Conservation (phyloP, 345 rosid genomes). For the Limnanthes douglasii region DNA sequence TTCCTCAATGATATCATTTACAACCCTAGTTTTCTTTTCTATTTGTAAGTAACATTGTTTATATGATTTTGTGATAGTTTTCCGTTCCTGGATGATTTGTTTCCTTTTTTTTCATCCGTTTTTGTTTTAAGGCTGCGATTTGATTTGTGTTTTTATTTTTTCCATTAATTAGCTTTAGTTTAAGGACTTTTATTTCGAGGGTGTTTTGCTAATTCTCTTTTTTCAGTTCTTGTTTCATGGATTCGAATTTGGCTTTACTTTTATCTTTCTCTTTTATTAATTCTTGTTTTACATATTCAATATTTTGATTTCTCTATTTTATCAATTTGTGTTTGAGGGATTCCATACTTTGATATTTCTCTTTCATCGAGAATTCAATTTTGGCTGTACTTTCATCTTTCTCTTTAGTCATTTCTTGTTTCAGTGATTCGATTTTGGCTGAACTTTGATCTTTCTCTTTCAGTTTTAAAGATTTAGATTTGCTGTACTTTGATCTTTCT, state of each 20-base stretch:
- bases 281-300: too few relatives aligned
- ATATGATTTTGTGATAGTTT: slow-evolving; percentile 21
- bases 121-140: slow-evolving; percentile 15
- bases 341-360: slow-evolving; percentile 20
- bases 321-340: too few relatives aligned
- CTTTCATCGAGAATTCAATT: slow-evolving; percentile 13
- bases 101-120: slow-evolving; percentile 24
- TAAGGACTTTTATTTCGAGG: slow-evolving; percentile 11
- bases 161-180: slow-evolving; percentile 9
- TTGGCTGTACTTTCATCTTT: neutral
- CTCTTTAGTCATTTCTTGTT: slow-evolving; percentile 10
- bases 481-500: too few relatives aligned
- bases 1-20: slow-evolving; percentile 23
- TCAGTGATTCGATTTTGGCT: slow-evolving; percentile 11
- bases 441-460: slow-evolving; percentile 20
- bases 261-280: too few relatives aligned
- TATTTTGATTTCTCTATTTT: too few relatives aligned
- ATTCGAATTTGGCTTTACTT: too few relatives aligned
- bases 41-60: slow-evolving; percentile 31
- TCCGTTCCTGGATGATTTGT: slow-evolving; percentile 28
- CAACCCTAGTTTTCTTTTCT: slow-evolving; percentile 42
- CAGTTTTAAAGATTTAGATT: too few relatives aligned
- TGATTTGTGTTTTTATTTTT: neutral
- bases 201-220: slow-evolving; percentile 20
- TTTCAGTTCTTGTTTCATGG: too few relatives aligned